Evolutionary conservation across 1,284 basidiomycete genomes (phyloP).

Genomic region (Trichosporon coremiiforme): DNA sequence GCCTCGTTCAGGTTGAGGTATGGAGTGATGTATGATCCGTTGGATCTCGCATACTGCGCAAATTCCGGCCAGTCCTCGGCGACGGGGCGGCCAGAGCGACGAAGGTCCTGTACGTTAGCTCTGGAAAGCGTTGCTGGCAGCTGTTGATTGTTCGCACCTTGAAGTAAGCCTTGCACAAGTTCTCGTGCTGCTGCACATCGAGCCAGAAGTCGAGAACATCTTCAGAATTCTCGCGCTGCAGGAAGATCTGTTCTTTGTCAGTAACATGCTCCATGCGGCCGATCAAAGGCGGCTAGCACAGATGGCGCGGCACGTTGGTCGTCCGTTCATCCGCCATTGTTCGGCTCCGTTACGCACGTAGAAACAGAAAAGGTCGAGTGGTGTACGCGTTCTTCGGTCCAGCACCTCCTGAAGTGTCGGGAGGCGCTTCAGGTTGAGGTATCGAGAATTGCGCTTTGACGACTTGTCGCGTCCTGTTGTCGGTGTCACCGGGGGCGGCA

Average conservation of each 20-base stretch:
- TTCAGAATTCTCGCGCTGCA: conserved; percentile 90
- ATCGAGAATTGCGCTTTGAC: conserved; percentile 43
- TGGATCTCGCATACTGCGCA: conserved; percentile 74
- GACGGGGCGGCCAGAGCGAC: conserved; percentile 86
- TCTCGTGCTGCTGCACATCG: conserved; percentile 98
- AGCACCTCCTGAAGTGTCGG: conserved; percentile 76
- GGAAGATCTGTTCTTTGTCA: conserved; percentile 62
- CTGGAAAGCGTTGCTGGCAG: neutral
- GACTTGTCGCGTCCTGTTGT: conserved; percentile 9
- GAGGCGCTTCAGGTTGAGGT: conserved; percentile 53
- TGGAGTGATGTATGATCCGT: conserved; percentile 68
- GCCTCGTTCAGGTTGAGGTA: conserved; percentile 55
- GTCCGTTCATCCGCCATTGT: neutral
- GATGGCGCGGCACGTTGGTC: neutral
- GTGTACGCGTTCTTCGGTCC: conserved; percentile 81
- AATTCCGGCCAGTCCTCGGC: conserved; percentile 98
- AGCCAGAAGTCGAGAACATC: conserved; percentile 98
- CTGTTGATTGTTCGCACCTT: conserved; percentile 58
- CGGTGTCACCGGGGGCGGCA: neutral
- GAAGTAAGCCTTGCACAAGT: conserved; percentile 96
- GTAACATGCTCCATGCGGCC: neutral
- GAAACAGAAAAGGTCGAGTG: conserved; percentile 98
- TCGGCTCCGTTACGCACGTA: conserved; percentile 66
- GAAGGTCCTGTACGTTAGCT: conserved; percentile 65
- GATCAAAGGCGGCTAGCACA: neutral